Evolutionary conservation across 2,329 filamentous ascomycete genomes (phyloP).

Genomic region (Metarhizium sp.): DNA sequence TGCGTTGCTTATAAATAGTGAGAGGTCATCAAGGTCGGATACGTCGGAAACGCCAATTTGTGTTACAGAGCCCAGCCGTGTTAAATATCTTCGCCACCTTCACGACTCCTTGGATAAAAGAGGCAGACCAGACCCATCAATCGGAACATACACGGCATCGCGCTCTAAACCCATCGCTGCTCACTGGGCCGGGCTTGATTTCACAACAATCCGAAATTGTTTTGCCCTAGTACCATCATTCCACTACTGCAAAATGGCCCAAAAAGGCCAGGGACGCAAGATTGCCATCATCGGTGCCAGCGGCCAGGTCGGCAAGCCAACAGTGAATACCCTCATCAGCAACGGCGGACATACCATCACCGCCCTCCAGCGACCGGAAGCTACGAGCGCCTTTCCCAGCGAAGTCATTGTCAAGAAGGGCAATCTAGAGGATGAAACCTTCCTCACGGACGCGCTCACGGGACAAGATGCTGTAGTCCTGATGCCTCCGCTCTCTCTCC

Average conservation of each 20-base stretch:
- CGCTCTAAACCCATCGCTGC: too few species aligned
- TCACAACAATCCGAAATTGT: neutral
- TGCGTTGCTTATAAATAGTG: neutral
- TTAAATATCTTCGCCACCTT: too few species aligned
- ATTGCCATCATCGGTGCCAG: conserved; percentile 21
- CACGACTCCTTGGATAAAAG: too few species aligned
- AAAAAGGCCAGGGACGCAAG: conserved; percentile 12
- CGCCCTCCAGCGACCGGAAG: conserved; percentile 35
- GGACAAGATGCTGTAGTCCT: conserved; percentile 25
- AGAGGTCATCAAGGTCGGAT: neutral
- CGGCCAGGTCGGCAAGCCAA: conserved; percentile 28
- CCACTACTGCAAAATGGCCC: conserved; percentile 2
- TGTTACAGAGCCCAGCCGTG: neutral
- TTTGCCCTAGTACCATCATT: too few species aligned
- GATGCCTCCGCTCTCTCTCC: conserved; percentile 7
- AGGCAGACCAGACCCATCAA: too few species aligned
- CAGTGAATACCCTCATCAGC: conserved; percentile 28
- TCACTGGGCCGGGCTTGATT: neutral
- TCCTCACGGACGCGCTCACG: conserved; percentile 17
- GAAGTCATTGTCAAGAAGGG: conserved; percentile 28
- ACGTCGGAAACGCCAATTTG: neutral
- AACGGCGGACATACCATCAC: conserved; percentile 39
- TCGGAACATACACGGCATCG: too few species aligned
- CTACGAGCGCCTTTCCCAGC: conserved; percentile 28
- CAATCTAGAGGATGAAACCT: conserved; percentile 35